Percentiles rank a stretch among this genome's conserved stretches.
These are phyloP conservation scores for Aspergillus saccharolyticus DNA, from an alignment of 495 filamentous ascomycete species.

Conservation along the genomic window DNA sequence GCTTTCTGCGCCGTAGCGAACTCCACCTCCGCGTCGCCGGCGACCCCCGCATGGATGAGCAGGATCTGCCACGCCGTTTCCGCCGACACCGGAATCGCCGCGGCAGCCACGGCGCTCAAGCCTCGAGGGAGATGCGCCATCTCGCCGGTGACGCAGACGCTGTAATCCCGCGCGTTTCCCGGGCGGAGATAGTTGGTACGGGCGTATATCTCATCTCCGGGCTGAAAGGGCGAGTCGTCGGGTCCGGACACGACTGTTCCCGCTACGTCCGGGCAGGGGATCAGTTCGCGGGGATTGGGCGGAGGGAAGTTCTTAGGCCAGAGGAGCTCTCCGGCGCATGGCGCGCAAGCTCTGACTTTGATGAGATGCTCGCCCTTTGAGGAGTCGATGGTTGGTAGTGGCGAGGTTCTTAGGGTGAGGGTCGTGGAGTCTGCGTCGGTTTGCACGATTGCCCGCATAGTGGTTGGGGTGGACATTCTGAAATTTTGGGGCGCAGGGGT, in stretches of 20 bases:
- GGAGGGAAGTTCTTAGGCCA: conserved; percentile 45
- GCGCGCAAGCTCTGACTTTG: conserved; percentile 43
- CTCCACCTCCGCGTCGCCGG: conserved; percentile 19
- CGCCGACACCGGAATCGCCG: conserved; percentile 42
- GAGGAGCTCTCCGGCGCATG: conserved; percentile 50
- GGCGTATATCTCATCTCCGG: conserved; percentile 47
- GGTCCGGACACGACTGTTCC: conserved; percentile 44
- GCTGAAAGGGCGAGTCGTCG: conserved; percentile 37
- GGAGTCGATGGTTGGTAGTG: conserved; percentile 21
- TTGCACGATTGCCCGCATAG: conserved; percentile 4
- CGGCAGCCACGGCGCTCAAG: conserved; percentile 42
- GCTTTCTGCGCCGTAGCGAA: conserved; percentile 1
- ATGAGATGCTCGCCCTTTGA: conserved; percentile 44
- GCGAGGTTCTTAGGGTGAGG: conserved; percentile 8
- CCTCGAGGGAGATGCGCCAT: conserved; percentile 34
- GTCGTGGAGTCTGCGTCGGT: conserved; percentile 4
- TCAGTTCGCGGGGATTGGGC: conserved; percentile 24
- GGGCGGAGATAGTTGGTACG: conserved; percentile 36
- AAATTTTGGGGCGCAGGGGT: no score
- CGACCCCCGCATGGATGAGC: conserved; percentile 37
- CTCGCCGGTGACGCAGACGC: conserved; percentile 42
- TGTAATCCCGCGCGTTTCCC: conserved; percentile 42
- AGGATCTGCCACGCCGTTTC: conserved; percentile 50
- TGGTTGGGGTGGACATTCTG: background rate
- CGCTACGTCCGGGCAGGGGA: conserved; percentile 50